Base-by-base conservation (phyloP, 805 yeast species). In the Lachancea fermentati region DNA sequence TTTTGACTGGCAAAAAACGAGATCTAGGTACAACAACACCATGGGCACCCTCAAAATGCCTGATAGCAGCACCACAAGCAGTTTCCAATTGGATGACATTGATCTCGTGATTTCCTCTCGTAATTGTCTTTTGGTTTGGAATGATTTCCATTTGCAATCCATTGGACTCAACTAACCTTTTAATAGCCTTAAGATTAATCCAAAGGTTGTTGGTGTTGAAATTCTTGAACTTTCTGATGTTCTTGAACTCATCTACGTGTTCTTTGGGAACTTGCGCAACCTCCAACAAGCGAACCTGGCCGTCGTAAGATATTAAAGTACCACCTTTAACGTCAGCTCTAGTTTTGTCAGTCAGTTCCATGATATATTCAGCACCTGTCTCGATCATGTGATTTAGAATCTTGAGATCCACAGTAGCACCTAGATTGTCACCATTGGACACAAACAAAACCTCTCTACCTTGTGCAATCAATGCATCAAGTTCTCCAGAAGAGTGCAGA, bases 261-360 rank as follows among this genome's bases (percentile, higher is more conserved):
- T 88, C 97, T 67, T 89, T 89, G 64, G 97, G 97, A 48, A 91
- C 98, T 73, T 91, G 98, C 31, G 96, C 96, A 55, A 93, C 91
- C 69, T 93, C 97, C 57, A 93, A 77, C 60, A 93, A 76, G 67
- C 96, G 80, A 45, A 93, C 95, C 60, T 83, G 80, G 48, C 97
- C 97, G 53, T 87, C 91, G 67, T 93, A 93, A 68, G 87, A 87
- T 65, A 93, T 89, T 66, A 93, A 78, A 51, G 97, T 93, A 73
- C 97, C 98, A 73, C 98, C 98, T 71, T 93, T 93, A 60, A 93
- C 98, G 66, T 93, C 98, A 26, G 98, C 98, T 67, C 97, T 82
- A 37, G 98, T 93, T 73, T 93, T 93, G 70, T 91, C 96, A 40
- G 98, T 93, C 65, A 93, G 79, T 71, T 93, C 98, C 98, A 93